Evolutionary conservation across 2,329 filamentous ascomycete species (phyloP), one percentile per base, ranked within the genome.

Genomic region (Dothideomycetes sp.): DNA sequence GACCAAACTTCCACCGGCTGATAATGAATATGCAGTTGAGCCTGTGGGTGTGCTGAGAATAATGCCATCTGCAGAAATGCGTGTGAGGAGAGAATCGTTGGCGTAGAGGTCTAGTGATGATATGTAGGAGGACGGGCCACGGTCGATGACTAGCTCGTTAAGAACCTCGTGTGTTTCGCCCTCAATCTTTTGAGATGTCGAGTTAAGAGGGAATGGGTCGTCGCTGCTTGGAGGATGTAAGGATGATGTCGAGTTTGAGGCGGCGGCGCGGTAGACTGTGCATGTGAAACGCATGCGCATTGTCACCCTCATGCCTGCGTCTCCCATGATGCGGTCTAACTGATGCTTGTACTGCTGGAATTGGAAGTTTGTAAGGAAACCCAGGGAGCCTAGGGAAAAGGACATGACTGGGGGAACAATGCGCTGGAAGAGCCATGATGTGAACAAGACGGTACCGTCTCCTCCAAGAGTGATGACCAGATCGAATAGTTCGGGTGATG

Each of bases 241-340:
- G 31, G 55, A 50, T 5, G 51, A 41, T 12, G 53, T 49, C 12
- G 46, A 25, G 27, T 59, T 53, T 35, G 60, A 57, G 43, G 59
- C 55, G 7, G 42, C 35, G 20, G 74, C 77, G 31, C 89, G 82
- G 67, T 89, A 95, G 7, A 98, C 88, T 0, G 91, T 96, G 66
- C 89, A 96, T 12, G 91, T 98, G 62, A 98, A 98, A 47, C 91
- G 84, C 91, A 98, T 98, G 51, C 91, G 86, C 51, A 98, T 71
- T 57, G 94, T 96, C 46, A 96, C 89, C 40, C 89, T 82, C 89
- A 98, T 96, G 42, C 91, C 91, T 2, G 83, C 78, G 18, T 93
- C 85, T 46, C 87, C 87, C 87, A 98, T 94, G 51, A 96, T 76
- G 40, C 79, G 80, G 62, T 85, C 82, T 23, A 98, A 74, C 55